Percentiles rank a stretch among this genome's conserved stretches.
Conservation (phyloP, 768 basidiomycete species). For the Amanita phalloides region DNA sequence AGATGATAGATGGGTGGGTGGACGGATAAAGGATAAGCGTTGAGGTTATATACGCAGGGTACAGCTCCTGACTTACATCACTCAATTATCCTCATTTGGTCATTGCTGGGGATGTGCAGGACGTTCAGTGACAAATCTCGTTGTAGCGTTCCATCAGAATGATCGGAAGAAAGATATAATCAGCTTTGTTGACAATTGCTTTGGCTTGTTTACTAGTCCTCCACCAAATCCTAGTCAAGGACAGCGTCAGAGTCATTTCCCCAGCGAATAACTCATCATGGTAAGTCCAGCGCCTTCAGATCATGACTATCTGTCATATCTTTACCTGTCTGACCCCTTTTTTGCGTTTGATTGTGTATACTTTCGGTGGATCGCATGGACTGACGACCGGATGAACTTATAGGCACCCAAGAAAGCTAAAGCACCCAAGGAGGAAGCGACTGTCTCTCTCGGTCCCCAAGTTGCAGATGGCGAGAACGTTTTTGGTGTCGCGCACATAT, state of each 20-base stretch:
- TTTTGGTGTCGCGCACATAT: constrained; percentile 98
- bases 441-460: constrained; percentile 90
- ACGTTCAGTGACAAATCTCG: too few species aligned
- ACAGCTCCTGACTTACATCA: not conserved
- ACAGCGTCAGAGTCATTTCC: constrained; percentile 18
- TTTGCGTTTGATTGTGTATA: not conserved
- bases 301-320: not conserved
- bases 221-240: constrained; percentile 9
- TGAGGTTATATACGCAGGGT: not conserved
- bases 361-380: constrained; percentile 35
- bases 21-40: not conserved
- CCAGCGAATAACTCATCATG: constrained; percentile 24
- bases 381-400: constrained; percentile 38
- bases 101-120: too few species aligned
- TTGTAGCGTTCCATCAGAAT: not conserved
- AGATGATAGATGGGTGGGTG: not conserved
- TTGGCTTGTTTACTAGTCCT: not conserved
- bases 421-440: constrained; percentile 67
- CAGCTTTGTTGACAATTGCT: not conserved
- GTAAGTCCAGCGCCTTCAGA: constrained; percentile 17
- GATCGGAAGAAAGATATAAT: not conserved
- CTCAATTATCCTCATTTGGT: too few species aligned
- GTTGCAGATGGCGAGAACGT: constrained; percentile 95
- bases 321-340: not conserved
- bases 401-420: constrained; percentile 82